Base-by-base conservation (phyloP, 345 rosid genomes). In the Chamaenerion angustifolium region DNA sequence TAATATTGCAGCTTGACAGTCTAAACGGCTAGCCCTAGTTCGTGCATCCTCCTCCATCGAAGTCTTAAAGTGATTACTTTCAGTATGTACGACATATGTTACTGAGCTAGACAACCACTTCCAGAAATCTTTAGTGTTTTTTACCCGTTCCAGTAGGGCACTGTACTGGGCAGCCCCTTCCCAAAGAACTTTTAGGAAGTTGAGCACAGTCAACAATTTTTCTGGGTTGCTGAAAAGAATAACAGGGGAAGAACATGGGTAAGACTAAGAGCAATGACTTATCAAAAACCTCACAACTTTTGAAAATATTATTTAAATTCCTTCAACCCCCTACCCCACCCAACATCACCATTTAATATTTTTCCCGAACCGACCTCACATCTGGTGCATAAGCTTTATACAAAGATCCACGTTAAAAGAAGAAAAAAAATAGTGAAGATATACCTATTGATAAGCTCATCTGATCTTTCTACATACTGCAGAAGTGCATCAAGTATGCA, bases 141-240 rank as follows among this genome's bases (percentile, higher is more conserved):
- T 82, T 31, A 92, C 56, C 48, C 55, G 48, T 42, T 80, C 84
- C 74, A 84, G 53, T 51, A 82, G 58, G 56, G 62, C 47, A 1
- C 60, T 62, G 59, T 80, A 87, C 15, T 72, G 88, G 55, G 66
- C 82, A 68, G 90, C 96, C 59, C 89, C 95, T 70, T 84, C 87
- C 96, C 98, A 92, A 69, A 82, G 67, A 46, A 89, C 70, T 80
- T 82, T 92, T 42, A 92, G 71, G 70, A 92, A 74, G 64, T 74
- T 67, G 55, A 87, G 76, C 48, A 78, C 57, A 65, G 62, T 54
- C 60, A 84, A 74, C 66, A 84, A 67, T 48, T 71, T 42, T 42
- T 64, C 47, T 8, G 93, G 75, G 60, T 77, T 71, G 64, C 98
- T 92, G 89, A 49, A 72, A 63, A 67, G 56, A 52, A 49, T 43